Percentiles rank a stretch among this genome's conserved stretches.
Evolutionary conservation across 768 basidiomycete genomes (phyloP).

Genomic region (Fomitopsis pulvina): DNA sequence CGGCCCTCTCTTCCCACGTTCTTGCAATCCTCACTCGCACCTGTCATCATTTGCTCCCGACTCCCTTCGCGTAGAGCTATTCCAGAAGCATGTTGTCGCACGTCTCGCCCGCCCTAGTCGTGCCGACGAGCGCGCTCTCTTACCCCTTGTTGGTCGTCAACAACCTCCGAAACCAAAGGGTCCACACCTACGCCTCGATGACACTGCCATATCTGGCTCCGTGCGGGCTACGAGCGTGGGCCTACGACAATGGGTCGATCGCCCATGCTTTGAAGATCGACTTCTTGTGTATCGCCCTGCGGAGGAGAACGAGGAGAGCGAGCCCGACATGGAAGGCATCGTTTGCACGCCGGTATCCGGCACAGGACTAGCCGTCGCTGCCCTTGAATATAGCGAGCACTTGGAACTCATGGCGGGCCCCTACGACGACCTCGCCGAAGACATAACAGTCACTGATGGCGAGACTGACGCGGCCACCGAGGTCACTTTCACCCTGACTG

Average conservation of each 20-base stretch:
- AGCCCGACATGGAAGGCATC: constrained; percentile 2
- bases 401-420: constrained; percentile 59
- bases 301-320: constrained; percentile 22
- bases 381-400: constrained; percentile 64
- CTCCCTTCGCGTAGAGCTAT: constrained; percentile 22
- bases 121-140: constrained; percentile 13
- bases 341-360: constrained; percentile 35
- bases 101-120: constrained; percentile 30
- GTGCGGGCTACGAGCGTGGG: constrained; percentile 40
- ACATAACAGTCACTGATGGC: not conserved
- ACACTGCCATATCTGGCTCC: constrained; percentile 27
- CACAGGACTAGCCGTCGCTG: constrained; percentile 53
- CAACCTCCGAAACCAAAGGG: constrained; percentile 5
- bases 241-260: constrained; percentile 60
- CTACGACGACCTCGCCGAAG: constrained; percentile 16
- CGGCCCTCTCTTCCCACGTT: constrained; percentile 45
- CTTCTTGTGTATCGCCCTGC: constrained; percentile 45
- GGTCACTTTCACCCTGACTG: constrained; percentile 6
- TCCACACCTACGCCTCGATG: constrained; percentile 27
- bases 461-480: constrained; percentile 1
- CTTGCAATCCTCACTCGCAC: constrained; percentile 46
- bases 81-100: constrained; percentile 37
- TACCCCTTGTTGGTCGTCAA: constrained; percentile 11
- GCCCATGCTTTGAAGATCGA: constrained; percentile 75
- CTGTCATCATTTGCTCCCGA: constrained; percentile 30